phyloP scores from a whole-genome alignment of 352 stramenopile species.

The Globisporangium paddicum region DNA sequence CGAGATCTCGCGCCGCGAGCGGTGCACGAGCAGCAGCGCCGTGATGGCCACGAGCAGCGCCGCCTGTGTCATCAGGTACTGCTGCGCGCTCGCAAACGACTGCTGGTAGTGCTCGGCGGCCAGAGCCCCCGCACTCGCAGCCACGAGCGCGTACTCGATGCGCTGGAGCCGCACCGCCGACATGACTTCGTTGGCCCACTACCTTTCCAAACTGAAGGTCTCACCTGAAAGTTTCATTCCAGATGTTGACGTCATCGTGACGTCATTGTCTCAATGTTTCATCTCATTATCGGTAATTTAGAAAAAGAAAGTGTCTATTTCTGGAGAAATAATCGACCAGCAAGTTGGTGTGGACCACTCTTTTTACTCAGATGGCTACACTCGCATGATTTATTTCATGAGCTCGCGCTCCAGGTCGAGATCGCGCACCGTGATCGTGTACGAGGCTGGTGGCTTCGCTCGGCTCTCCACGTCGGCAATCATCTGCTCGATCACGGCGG shows the following conservation, averaged over 20 bases:
- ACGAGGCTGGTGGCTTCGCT: conserved; percentile 16
- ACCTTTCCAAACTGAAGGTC: too few relatives aligned
- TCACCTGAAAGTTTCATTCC: too few relatives aligned
- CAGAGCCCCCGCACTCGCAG: conserved; percentile 5
- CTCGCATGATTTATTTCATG: conserved; percentile 45
- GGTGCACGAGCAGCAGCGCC: conserved; percentile 27
- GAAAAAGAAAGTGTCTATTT: background rate
- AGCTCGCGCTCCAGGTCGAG: conserved; percentile 76
- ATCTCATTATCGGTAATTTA: background rate
- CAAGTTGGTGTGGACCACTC: background rate
- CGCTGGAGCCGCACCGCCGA: conserved; percentile 8
- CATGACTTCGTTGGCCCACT: conserved; percentile 1
- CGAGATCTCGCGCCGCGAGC: conserved; percentile 24
- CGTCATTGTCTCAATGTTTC: background rate
- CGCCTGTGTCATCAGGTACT: conserved; percentile 6
- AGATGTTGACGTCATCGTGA: too few relatives aligned
- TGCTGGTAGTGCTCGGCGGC: conserved; percentile 1
- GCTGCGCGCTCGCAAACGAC: conserved; percentile 7
- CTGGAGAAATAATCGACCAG: background rate
- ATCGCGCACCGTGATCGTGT: conserved; percentile 71
- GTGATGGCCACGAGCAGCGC: conserved; percentile 8
- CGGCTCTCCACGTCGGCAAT: conserved; percentile 35
- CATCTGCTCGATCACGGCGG: conserved; percentile 59
- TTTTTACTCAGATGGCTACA: background rate
- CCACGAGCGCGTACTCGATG: conserved; percentile 23